A percentile compares a stretch with the other conserved stretches of the same genome.
phyloP scores from a whole-genome alignment of 352 stramenopile genomes.

The Globisporangium megalacanthum region DNA sequence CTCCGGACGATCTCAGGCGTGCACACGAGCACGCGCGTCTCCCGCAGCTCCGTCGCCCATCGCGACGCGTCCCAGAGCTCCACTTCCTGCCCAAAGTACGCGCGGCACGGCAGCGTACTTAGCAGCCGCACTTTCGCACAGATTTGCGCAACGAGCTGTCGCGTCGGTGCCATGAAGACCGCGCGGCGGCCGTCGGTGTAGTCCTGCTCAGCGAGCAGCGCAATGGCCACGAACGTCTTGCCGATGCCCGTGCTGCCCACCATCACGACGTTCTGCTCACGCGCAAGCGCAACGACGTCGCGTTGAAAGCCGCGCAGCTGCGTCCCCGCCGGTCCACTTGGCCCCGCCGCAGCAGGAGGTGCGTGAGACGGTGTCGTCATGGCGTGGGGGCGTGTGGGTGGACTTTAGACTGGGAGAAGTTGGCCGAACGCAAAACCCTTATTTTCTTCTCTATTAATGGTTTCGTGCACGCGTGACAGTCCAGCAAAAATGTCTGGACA shows the following conservation, averaged over 20 bases:
- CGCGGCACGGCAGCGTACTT: constrained; percentile 48
- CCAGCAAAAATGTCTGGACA: no score
- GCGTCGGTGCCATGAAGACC: constrained; percentile 78
- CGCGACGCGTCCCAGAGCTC: constrained; percentile 63
- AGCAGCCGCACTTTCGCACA: constrained; percentile 59
- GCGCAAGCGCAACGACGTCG: constrained; percentile 60
- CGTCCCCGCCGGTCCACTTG: no score
- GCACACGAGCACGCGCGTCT: constrained; percentile 76
- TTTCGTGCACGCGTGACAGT: no score
- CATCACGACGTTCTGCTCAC: constrained; percentile 78
- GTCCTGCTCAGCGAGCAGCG: constrained; percentile 67
- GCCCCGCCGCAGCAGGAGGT: no score
- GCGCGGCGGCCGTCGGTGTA: constrained; percentile 58
- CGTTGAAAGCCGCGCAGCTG: constrained; percentile 64
- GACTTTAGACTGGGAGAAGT: no score
- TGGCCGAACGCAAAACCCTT: no score
- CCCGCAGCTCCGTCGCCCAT: constrained; percentile 49
- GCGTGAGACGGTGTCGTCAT: no score
- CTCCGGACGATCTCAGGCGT: constrained; percentile 86
- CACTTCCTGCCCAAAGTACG: constrained; percentile 41
- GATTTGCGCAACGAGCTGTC: constrained; percentile 81
- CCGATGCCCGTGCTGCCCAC: constrained; percentile 79
- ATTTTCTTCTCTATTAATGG: no score
- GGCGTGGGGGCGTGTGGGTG: no score
- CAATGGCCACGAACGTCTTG: constrained; percentile 83